phyloP scores from a whole-genome alignment of 73 alveolate genomes.

The Blepharisma japonicum region DNA sequence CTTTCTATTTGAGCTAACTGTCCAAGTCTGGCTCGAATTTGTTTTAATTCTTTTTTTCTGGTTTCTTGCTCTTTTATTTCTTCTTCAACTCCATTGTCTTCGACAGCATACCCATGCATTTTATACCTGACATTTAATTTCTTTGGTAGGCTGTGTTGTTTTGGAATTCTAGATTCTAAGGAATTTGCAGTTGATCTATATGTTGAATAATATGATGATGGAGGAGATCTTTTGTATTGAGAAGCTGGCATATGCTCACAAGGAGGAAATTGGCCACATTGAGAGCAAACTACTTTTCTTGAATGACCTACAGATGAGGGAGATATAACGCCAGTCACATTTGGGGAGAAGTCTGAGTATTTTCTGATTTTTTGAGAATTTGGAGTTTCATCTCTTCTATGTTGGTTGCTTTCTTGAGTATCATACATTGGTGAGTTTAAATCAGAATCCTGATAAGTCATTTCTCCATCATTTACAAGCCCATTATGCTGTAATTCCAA shows the following conservation, averaged over 20 bases:
- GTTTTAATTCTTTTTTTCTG: conserved; percentile 1
- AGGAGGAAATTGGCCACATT: background rate
- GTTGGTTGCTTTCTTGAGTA: background rate
- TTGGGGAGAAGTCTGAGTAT: background rate
- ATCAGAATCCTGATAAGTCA: background rate
- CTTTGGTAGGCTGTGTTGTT: background rate
- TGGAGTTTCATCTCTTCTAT: background rate
- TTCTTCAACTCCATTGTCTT: background rate
- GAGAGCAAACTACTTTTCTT: background rate
- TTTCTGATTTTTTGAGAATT: background rate
- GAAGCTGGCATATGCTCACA: background rate
- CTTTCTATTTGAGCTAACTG: conserved; percentile 8
- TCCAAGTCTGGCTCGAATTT: background rate
- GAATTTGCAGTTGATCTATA: background rate
- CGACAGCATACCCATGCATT: background rate
- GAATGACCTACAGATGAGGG: background rate
- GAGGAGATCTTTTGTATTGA: background rate
- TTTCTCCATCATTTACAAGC: conserved; percentile 9
- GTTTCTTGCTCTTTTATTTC: conserved; percentile 3
- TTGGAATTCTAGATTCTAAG: background rate
- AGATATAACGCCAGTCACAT: too few relatives aligned
- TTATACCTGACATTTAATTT: conserved; percentile 1
- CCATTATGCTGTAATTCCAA: conserved; percentile 40
- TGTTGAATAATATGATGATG: background rate
- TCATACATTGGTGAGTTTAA: background rate